Evolutionary conservation across 352 stramenopile genomes (phyloP), one percentile per base, ranked within the genome.

Genomic region (Plasmopara halstedii): DNA sequence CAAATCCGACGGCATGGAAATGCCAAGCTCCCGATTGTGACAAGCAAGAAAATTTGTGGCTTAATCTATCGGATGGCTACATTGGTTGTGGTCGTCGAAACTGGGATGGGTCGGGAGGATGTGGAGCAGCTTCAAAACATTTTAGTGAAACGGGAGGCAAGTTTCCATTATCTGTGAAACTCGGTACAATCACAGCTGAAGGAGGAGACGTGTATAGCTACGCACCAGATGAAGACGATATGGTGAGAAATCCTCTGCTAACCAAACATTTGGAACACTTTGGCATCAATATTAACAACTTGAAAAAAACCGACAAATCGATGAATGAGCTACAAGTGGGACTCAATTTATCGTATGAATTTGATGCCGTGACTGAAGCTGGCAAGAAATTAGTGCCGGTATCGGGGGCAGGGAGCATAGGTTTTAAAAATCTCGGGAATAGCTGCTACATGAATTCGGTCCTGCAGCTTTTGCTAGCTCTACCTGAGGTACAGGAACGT

Each of bases 391-490:
- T 99, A 2, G 60, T 86, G 15, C 73, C 91, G 0, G 73, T 98
- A 5, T 83, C 80, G 1, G 96, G 96, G 19, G 73, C 92, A 4
- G 94, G 90, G 10, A 83, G 88, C 35, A 89, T 98, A 36, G 97
- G 97, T 2, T 91, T 99, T 31, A 94, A 94, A 64, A 99, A 99
- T 71, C 58, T 99, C n/a, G 97, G 97, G 4, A 99, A 99, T 68
- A 98, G 88, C 23, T 99, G 97, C 76, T 99, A 99, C 75, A 93
- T 99, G 74, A 99, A 99, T 62, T 97, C 85, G 36, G 85, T 98
- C 36, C 68, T 98, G 13, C 97, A 99, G 69, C 54, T 98, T 14
- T 59, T 99, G 7, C 60, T 97, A 26, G 65, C 82, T 18, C 61
- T 95, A 1, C 81, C 80, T 0, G 79, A 94, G 43, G 48, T 94